A percentile compares a stretch with the other conserved stretches of the same genome.
Evolutionary conservation across 139 green algal genomes (phyloP).

Genomic region (Zygnema cylindricum): DNA sequence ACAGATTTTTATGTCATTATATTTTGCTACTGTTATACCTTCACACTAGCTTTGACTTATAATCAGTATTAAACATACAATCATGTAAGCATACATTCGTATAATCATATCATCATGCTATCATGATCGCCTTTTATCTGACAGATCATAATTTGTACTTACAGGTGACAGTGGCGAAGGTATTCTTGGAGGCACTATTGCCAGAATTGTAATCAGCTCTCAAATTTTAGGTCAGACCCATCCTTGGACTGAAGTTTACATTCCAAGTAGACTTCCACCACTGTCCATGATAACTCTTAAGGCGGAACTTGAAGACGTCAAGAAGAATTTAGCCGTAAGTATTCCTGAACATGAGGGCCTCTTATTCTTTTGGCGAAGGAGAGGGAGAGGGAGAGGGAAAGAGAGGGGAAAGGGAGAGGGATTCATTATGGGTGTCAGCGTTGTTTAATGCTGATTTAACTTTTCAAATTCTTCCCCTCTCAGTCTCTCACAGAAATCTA

Average conservation of each 20-base stretch:
- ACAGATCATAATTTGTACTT: not conserved
- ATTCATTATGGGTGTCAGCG: no score
- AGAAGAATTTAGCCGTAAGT: not conserved
- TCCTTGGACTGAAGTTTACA: conserved; percentile 1
- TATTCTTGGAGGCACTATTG: conserved; percentile 73
- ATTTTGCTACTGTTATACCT: no score
- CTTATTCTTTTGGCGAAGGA: not conserved
- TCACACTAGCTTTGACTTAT: no score
- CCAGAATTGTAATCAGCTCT: conserved; percentile 66
- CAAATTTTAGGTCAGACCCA: conserved; percentile 60
- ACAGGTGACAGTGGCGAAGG: conserved; percentile 72
- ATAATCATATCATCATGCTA: no score
- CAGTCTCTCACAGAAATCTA: no score
- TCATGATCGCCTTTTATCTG: no score
- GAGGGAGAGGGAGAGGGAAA: not conserved
- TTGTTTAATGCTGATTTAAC: no score
- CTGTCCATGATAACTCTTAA: not conserved
- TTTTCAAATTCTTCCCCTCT: no score
- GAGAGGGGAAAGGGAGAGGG: no score
- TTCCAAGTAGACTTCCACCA: not conserved
- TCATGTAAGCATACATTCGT: no score
- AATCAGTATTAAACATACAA: no score
- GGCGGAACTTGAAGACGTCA: not conserved
- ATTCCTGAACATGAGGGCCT: not conserved
- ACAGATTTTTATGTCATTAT: no score